A percentile compares a stretch with the other conserved stretches of the same genome.
These are phyloP conservation scores for Bipolaris cookei DNA, from an alignment of 2,329 filamentous ascomycete species.

Conservation along the genomic window DNA sequence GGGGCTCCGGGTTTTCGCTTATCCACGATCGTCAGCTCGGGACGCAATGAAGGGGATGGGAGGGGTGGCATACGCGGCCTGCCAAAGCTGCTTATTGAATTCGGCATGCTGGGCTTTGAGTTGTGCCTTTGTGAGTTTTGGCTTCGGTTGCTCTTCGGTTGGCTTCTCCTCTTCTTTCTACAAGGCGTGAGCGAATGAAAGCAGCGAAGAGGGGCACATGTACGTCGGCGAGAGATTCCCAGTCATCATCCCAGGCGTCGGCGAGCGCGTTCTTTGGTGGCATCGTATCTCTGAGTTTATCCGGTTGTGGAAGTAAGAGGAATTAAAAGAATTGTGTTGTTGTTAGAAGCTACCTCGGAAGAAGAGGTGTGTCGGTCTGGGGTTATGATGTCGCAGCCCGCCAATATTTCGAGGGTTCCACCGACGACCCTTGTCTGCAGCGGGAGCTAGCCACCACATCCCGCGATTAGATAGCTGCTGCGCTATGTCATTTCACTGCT, in stretches of 20 bases:
- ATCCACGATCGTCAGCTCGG: slow-evolving; percentile 22
- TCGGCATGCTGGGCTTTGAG: slow-evolving; percentile 80
- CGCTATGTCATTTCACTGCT: slow-evolving; percentile 18
- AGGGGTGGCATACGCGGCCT: slow-evolving; percentile 72
- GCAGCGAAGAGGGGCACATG: slow-evolving; percentile 16
- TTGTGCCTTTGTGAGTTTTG: slow-evolving; percentile 74
- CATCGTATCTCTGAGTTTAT: slow-evolving; percentile 46
- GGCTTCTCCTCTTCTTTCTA: slow-evolving; percentile 51
- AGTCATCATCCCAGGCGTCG: slow-evolving; percentile 87
- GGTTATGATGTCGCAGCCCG: slow-evolving; percentile 10
- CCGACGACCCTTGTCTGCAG: slow-evolving; percentile 15
- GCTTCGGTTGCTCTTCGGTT: slow-evolving; percentile 45
- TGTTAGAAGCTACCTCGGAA: background rate
- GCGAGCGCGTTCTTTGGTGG: slow-evolving; percentile 52
- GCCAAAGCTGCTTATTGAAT: slow-evolving; percentile 84
- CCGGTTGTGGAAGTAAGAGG: background rate
- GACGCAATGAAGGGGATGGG: background rate
- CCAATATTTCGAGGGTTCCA: slow-evolving; percentile 18
- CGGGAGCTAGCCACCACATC: slow-evolving; percentile 17
- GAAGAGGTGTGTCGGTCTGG: background rate
- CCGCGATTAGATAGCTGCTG: slow-evolving; percentile 14
- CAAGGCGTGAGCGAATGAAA: slow-evolving; percentile 24
- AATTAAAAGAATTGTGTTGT: background rate
- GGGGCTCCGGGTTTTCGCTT: slow-evolving; percentile 76
- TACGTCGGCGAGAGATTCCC: slow-evolving; percentile 80